phyloP scores from a whole-genome alignment of 495 filamentous ascomycete genomes.

The Aspergillus funiculosus region DNA sequence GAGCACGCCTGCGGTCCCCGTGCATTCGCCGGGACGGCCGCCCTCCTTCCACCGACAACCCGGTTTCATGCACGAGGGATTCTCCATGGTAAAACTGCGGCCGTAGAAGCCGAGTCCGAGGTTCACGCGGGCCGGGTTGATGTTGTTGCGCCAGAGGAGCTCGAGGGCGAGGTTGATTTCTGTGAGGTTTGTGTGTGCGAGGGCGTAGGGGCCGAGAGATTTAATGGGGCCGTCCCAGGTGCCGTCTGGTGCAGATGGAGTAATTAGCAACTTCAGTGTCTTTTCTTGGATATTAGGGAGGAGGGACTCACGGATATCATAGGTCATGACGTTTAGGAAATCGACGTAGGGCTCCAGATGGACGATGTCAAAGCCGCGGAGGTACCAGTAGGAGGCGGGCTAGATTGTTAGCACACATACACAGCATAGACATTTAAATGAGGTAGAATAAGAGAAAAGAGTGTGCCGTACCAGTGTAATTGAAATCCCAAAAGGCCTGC shows the following conservation, averaged over 20 bases:
- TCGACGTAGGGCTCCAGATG: slow-evolving; percentile 37
- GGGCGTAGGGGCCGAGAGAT: slow-evolving; percentile 19
- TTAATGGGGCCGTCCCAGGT: slow-evolving; percentile 22
- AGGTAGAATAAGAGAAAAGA: neutral
- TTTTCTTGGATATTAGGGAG: too few species aligned
- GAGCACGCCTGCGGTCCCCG: slow-evolving; percentile 17
- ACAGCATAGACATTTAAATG: slow-evolving; percentile 16
- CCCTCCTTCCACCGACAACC: slow-evolving; percentile 24
- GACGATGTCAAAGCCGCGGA: slow-evolving; percentile 39
- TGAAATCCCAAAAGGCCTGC: slow-evolving; percentile 33
- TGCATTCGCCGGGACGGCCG: slow-evolving; percentile 33
- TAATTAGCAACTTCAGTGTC: too few species aligned
- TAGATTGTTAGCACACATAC: neutral
- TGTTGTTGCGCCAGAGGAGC: slow-evolving; percentile 35
- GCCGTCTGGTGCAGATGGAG: too few species aligned
- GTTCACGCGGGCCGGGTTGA: slow-evolving; percentile 31
- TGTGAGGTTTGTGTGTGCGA: slow-evolving; percentile 36
- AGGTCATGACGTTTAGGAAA: slow-evolving; percentile 48
- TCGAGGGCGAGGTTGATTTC: slow-evolving; percentile 33
- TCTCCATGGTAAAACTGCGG: slow-evolving; percentile 31
- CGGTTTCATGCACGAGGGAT: slow-evolving; percentile 29
- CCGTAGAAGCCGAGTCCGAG: slow-evolving; percentile 44
- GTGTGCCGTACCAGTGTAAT: slow-evolving; percentile 16
- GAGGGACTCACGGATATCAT: slow-evolving; percentile 37
- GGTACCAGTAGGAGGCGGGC: slow-evolving; percentile 38